These are phyloP conservation scores for Verticillium tricorpus DNA, from an alignment of 2,329 filamentous ascomycete species.

Conservation along the genomic window DNA sequence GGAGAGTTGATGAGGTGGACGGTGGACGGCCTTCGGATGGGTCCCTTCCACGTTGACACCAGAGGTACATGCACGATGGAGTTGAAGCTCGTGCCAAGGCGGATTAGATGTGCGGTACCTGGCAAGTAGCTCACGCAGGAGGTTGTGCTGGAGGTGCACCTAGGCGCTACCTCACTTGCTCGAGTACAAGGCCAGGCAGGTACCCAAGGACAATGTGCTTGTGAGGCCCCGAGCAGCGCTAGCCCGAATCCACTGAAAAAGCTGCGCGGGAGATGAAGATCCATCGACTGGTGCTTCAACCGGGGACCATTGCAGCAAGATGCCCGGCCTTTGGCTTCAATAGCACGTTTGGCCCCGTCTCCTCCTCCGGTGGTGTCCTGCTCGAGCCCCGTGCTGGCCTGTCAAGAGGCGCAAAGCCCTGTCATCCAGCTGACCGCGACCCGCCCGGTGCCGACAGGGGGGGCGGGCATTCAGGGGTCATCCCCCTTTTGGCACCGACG, in stretches of 20 bases:
- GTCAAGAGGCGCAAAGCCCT: background rate
- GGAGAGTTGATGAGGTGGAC: no score
- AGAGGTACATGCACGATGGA: background rate
- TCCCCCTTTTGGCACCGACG: background rate
- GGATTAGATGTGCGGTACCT: background rate
- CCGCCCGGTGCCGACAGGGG: background rate
- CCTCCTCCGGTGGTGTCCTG: no score
- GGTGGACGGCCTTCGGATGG: background rate
- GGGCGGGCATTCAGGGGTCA: background rate
- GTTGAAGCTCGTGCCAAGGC: background rate
- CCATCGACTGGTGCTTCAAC: background rate
- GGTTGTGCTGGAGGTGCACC: background rate
- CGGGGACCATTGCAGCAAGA: background rate
- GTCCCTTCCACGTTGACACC: background rate
- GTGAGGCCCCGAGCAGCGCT: background rate
- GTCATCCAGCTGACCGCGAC: background rate
- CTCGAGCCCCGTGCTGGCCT: background rate
- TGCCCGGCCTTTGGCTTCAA: background rate
- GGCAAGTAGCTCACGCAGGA: background rate
- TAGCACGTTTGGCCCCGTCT: background rate
- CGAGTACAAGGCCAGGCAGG: background rate
- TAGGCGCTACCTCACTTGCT: background rate
- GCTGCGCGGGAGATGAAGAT: background rate
- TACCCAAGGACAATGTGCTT: no score
- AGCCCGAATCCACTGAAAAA: background rate